Evolutionary conservation across 2,329 filamentous ascomycete species (phyloP), one percentile per base, ranked within the genome.

Genomic region (Fusarium sp.): DNA sequence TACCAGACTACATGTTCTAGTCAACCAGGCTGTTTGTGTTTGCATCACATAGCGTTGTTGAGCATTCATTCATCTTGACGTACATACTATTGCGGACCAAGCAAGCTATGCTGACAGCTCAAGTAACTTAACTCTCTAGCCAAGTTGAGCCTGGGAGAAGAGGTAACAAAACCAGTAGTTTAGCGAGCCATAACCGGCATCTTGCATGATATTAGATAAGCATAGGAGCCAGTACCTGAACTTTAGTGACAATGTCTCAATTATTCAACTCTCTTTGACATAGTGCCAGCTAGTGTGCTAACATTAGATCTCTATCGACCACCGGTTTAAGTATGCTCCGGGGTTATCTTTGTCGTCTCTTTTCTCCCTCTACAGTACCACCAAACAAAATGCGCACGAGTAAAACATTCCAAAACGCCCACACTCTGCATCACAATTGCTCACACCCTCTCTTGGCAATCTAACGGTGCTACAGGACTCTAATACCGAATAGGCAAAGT

Each of bases 391-490:
- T 49, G 55, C 50, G 34, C 62, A 56, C 51, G 18, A 57, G 22
- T 46, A 59, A 67, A 70, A 58, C 56, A 68, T 46, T 50, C 57
- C 32, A 59, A 44, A 64, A 71, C 68, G 68, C 68, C 59, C 46
- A 30, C 63, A 63, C 54, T 65, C 50, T 45, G 49, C 63, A 45
- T 49, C 32, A 49, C 58, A 49, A 51, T 62, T 51, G 54, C 53
- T 30, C 38, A 66, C 65, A 55, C 63, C 54, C 58, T 65, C 55
- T 51, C 56, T 65, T 65, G 47, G 59, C 44, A 68, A 54, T 59
- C 63, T 68, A 71, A 71, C 65, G 59, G 59, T 51, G 40, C 45
- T 64, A 59, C 65, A 68, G 52, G 58, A 46, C 58, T 68, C 64
- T 65, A 68, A 24, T n/a, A 51, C 45, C 42, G 14, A 64, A 65